Evolutionary conservation across 306 rosid species (phyloP).

Genomic region (Acacia crassicarpa): DNA sequence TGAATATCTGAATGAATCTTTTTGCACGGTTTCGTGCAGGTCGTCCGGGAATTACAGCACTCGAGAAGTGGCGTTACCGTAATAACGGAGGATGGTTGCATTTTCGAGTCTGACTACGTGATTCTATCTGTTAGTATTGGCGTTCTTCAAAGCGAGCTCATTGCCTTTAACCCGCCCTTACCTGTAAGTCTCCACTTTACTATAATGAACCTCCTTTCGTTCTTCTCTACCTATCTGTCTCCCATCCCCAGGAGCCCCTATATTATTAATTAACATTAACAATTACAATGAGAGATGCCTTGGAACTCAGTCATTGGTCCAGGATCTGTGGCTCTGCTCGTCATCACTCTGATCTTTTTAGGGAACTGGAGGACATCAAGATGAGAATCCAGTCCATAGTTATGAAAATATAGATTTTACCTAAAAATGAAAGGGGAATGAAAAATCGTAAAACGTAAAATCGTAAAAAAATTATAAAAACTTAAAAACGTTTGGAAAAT

Average conservation of each 20-base stretch:
- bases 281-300: slow-evolving; percentile 14
- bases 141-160: slow-evolving; percentile 90
- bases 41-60: slow-evolving; percentile 82
- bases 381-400: slow-evolving; percentile 6
- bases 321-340: neutral
- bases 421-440: no score
- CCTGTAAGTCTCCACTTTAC: slow-evolving; percentile 64
- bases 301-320: slow-evolving; percentile 30
- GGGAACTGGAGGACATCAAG: neutral
- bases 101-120: slow-evolving; percentile 76
- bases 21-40: slow-evolving; percentile 63
- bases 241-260: slow-evolving; percentile 7
- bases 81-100: slow-evolving; percentile 84
- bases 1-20: neutral
- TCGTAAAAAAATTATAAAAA: no score
- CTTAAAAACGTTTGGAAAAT: no score
- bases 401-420: no score
- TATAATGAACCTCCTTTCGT: neutral
- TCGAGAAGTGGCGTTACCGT: slow-evolving; percentile 84
- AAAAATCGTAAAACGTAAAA: no score
- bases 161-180: slow-evolving; percentile 79
- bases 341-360: slow-evolving; percentile 2
- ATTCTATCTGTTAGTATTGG: slow-evolving; percentile 93
- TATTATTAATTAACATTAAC: neutral
- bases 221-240: neutral